Conservation (phyloP, 176 grass and related monocot species). For the Elymus sibiricus region DNA sequence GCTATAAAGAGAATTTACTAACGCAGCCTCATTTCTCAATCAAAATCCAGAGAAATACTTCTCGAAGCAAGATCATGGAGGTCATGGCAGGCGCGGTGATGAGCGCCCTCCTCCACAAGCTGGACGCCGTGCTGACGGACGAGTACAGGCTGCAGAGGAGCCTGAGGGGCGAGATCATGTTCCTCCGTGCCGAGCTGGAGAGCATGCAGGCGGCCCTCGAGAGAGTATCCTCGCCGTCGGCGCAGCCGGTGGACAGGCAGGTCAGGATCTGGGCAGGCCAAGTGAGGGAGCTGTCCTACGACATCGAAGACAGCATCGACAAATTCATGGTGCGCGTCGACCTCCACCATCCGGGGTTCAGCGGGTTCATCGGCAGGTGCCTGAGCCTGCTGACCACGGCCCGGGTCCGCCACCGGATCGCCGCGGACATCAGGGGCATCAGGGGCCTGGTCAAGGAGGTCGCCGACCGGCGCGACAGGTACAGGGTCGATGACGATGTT, state of each 20-base stretch:
- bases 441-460: not conserved
- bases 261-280: not conserved
- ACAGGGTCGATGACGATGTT: not conserved
- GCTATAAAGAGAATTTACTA: too few relatives aligned
- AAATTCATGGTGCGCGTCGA: not conserved
- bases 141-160: too few relatives aligned
- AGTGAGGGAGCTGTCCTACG: not conserved
- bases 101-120: too few relatives aligned
- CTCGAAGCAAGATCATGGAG: too few relatives aligned
- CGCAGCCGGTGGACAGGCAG: not conserved
- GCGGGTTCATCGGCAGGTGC: not conserved
- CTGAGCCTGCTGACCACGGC: not conserved
- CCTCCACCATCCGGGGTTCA: not conserved
- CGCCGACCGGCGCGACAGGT: not conserved
- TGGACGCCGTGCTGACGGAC: too few relatives aligned
- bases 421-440: not conserved
- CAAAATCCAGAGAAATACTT: too few relatives aligned
- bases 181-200: not conserved
- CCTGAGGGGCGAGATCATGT: not conserved
- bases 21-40: too few relatives aligned
- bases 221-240: not conserved
- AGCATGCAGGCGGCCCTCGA: not conserved
- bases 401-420: not conserved
- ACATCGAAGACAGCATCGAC: conserved; percentile 11
- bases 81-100: too few relatives aligned